Base-by-base conservation (phyloP, 202 grass and related monocot genomes). In the Schoenoplectus tabernaemontani region DNA sequence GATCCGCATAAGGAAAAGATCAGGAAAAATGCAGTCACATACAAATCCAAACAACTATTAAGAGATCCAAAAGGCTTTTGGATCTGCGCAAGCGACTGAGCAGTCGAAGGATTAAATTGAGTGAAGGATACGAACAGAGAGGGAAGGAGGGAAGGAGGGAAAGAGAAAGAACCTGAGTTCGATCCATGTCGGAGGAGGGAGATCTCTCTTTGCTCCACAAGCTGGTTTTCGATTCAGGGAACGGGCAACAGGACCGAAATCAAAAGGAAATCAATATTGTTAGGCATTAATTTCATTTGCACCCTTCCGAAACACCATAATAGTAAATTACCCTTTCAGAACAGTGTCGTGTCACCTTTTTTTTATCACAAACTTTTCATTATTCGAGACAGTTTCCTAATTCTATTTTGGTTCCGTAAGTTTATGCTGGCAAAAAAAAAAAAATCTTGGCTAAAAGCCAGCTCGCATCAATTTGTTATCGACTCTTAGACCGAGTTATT, bases 151-250 rank as follows among this genome's bases (percentile, higher is more conserved):
- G 76, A 11, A 7, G 2, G 28, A 24, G 33, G 5, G 23, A 8
- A 12, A 48, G 59, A 79, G 34, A 47, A 41, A 65, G 59, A 63
- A 80, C 78, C 78, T 80, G 78, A 64, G 78, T 64, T 80, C 59
- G 78, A 65, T 80, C 78, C 78, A 80, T 80, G 78, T 46, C 38
- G 77, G 43, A 61, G 7, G 58, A 63, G 60, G 58, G 15, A 47
- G 56, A 64, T 80, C 44, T 64, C 57, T 39, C 38, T 78, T 78
- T 78, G 51, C 22, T 43, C 38, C 76, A 59, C 76, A 59, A 60
- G 24, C 59, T 80, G 36, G 38, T 30, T 61, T 78, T 26, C 58
- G 78, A 64, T 80, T 53, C 24, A 80, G 65, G 42, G 16, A 79
- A 78, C 36, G 58, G 43, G 44, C 1, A 80, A 43, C 9, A 65